Evolutionary conservation across 108 stramenopile genomes (phyloP).

Genomic region (Fragilariopsis cylindrus): DNA sequence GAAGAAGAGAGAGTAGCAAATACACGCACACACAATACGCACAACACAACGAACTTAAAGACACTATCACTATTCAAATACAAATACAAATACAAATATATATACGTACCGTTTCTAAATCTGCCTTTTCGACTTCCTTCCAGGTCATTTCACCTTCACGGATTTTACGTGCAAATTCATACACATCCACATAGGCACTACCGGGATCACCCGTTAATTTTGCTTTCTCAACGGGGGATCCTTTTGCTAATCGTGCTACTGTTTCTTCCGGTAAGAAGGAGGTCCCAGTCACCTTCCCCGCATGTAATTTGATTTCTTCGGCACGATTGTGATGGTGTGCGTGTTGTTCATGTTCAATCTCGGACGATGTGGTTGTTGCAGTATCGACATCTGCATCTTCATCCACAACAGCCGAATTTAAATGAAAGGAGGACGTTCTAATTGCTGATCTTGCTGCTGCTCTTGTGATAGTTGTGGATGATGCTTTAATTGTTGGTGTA

Average conservation of each 20-base stretch:
- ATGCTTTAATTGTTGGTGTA: too few species aligned
- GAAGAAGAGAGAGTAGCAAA: too few species aligned
- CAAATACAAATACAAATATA: neutral
- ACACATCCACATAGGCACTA: slow-evolving; percentile 80
- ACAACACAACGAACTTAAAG: too few species aligned
- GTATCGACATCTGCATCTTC: too few species aligned
- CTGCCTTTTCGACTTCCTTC: slow-evolving; percentile 85
- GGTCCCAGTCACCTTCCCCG: slow-evolving; percentile 67
- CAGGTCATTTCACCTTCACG: slow-evolving; percentile 83
- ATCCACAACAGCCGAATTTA: too few species aligned
- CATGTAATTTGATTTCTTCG: neutral
- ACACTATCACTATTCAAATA: too few species aligned
- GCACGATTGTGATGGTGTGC: neutral
- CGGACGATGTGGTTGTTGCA: too few species aligned
- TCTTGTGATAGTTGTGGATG: too few species aligned
- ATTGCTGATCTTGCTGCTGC: too few species aligned
- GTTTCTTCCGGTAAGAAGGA: slow-evolving; percentile 78
- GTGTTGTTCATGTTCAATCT: neutral
- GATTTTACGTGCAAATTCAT: slow-evolving; percentile 83
- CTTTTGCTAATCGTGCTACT: slow-evolving; percentile 55
- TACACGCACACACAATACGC: too few species aligned
- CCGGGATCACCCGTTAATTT: slow-evolving; percentile 83
- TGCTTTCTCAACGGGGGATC: slow-evolving; percentile 76
- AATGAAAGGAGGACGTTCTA: too few species aligned
- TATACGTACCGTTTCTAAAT: slow-evolving; percentile 76